Base-by-base conservation (phyloP, 805 yeast genomes). In the Wickerhamomyces subpelliculosus region DNA sequence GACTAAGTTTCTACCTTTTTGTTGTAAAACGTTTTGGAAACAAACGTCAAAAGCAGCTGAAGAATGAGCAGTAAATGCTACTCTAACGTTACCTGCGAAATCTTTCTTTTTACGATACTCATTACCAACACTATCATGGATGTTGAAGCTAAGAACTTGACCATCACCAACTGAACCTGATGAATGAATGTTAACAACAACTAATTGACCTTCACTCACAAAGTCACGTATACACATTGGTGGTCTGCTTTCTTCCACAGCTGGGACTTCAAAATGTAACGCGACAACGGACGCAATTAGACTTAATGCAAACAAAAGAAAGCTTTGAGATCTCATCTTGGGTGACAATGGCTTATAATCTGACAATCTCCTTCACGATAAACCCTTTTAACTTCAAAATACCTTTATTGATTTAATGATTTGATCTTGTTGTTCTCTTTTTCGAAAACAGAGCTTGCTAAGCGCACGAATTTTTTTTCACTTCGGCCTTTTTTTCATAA, bases 211-310 rank as follows among this genome's bases (percentile, higher is more conserved):
- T 48, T 78, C 84, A 35, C 74, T 67, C 39, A 85, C 94, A 57
- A 90, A 90, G 60, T 93, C 97, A 60, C 98, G 84, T 47, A 93
- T 74, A 68, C 98, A 93, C 41, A 81, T 75, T 27, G 90, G 89
- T 24, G 64, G 57, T 45, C 73, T 62, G 52, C 62, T 24, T 46
- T 61, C 59, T 4, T 62, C 51, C 8, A 52, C 57, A 16, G 81
- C 78, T 38, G 70, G 71, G 16, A 78, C 60, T 35, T 76, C 82
- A 49, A 76, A 64, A 52, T 68, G 75, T 45, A 78, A 61, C 12
- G 71, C 72, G 19, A 48, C 43, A 18, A 52, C 63, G n/a, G 48
- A 29, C 9, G 37, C 18, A 20, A 46, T 14, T 3, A 48, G 26
- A 3, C 51, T 27, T 17, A 43, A 38, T 11, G 49, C 27, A 28